These are phyloP conservation scores for Phytophthora macrochlamydospora DNA, from an alignment of 352 stramenopile genomes.

Conservation along the genomic window DNA sequence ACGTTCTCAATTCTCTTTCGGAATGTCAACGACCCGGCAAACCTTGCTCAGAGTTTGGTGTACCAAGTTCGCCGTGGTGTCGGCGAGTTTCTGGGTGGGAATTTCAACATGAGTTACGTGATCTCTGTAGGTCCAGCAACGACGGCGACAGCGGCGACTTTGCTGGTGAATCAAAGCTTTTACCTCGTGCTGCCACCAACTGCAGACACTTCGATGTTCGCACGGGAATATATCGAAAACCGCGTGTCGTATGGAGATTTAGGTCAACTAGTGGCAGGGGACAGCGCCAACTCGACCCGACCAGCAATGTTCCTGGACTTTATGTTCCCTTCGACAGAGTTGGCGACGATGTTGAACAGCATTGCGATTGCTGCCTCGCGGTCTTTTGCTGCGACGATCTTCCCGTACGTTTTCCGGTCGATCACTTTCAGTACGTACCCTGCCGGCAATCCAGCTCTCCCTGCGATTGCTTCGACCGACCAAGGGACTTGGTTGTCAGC, in stretches of 20 bases:
- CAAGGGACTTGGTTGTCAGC: conserved; percentile 28
- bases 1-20: conserved; percentile 45
- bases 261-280: conserved; percentile 19
- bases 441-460: conserved; percentile 38
- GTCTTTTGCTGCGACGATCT: conserved; percentile 32
- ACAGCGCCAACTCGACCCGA: conserved; percentile 7
- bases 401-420: conserved; percentile 54
- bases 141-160: conserved; percentile 26
- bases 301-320: conserved; percentile 59
- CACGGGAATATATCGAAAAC: conserved; percentile 42
- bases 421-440: conserved; percentile 50
- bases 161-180: conserved; percentile 55
- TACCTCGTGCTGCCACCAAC: conserved; percentile 27
- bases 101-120: conserved; percentile 33
- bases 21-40: conserved; percentile 41
- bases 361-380: conserved; percentile 15
- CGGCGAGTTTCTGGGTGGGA: conserved; percentile 41
- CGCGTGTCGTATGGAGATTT: conserved; percentile 55
- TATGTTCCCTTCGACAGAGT: conserved; percentile 23
- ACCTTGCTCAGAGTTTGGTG: conserved; percentile 43
- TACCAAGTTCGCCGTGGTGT: conserved; percentile 58
- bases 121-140: conserved; percentile 27
- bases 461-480: conserved; percentile 14
- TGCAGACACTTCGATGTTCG: conserved; percentile 18
- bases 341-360: conserved; percentile 2